phyloP scores from a whole-genome alignment of 345 rosid genomes.

The Dimocarpus longan region DNA sequence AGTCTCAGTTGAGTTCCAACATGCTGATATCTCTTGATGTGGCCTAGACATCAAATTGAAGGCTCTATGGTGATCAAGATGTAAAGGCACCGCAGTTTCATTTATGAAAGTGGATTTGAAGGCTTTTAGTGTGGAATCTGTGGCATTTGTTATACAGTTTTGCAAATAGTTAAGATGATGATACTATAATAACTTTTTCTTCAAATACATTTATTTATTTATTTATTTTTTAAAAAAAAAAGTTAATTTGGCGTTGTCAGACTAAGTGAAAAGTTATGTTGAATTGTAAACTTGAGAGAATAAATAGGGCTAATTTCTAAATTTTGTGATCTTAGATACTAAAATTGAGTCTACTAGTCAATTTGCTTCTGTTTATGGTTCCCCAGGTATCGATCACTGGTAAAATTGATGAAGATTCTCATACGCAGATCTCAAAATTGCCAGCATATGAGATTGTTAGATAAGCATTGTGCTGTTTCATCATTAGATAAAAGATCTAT shows the following conservation, averaged over 20 bases:
- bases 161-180: neutral
- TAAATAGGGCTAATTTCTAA: neutral
- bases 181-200: neutral
- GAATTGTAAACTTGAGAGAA: neutral
- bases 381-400: constrained; percentile 63
- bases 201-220: neutral
- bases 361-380: constrained; percentile 17
- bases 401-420: constrained; percentile 54
- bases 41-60: neutral
- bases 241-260: neutral
- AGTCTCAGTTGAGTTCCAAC: neutral
- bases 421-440: constrained; percentile 51
- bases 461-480: constrained; percentile 60
- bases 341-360: constrained; percentile 9
- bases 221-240: neutral
- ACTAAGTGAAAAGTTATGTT: neutral
- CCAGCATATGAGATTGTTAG: constrained; percentile 56
- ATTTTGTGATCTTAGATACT: neutral
- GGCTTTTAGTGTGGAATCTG: neutral
- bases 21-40: neutral
- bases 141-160: constrained; percentile 8
- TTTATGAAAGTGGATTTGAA: neutral
- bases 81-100: neutral
- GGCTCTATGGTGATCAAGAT: constrained; percentile 9
- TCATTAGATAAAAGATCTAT: constrained; percentile 17